Evolutionary conservation across 257 asterid species (phyloP), one percentile per base, ranked within the genome.

Genomic region (Schizonepeta tenuifolia): DNA sequence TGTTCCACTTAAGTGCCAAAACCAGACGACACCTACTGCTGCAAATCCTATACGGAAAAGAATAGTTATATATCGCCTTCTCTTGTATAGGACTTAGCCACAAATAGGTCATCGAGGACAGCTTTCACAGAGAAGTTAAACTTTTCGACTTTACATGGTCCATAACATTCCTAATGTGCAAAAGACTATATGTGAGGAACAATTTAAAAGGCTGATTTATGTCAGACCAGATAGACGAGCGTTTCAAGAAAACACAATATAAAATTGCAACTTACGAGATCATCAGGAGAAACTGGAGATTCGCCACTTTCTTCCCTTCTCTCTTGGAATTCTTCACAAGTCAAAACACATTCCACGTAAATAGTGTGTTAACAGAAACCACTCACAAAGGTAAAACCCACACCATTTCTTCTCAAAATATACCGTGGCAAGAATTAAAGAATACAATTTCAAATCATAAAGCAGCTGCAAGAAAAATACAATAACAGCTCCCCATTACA

Each of bases 211-310:
- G 64, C 35, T 15, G 15, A 41, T 13, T 71, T 44, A 24, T 36
- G 40, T 20, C 22, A 41, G 12, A 73, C 62, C 49, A 44, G 68
- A 57, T 56, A 46, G 17, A 72, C 21, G 17, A 22, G 64, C 1
- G 24, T 65, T 73, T 64, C 53, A 33, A 63, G 44, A 26, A 61
- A 51, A 65, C 50, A 47, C 18, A 40, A 28, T 5, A 11, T 44
- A 61, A 43, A 64, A 66, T 28, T 10, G 54, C 71, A 53, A 68
- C 93, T 87, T 80, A 93, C 97, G 14, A 72, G 90, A 74, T 81
- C 81, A 77, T 82, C 87, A 73, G 58, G 74, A 6, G 65, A 62
- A 68, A 56, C 75, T 2, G 89, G 95, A 69, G 96, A 85, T 76
- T 77, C 88, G 50, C 70, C 70, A 59, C 58, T 73, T 77, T 80